Percentiles rank a stretch among this genome's conserved stretches.
phyloP scores from a whole-genome alignment of 352 stramenopile species.

The Phytopythium montanum region DNA sequence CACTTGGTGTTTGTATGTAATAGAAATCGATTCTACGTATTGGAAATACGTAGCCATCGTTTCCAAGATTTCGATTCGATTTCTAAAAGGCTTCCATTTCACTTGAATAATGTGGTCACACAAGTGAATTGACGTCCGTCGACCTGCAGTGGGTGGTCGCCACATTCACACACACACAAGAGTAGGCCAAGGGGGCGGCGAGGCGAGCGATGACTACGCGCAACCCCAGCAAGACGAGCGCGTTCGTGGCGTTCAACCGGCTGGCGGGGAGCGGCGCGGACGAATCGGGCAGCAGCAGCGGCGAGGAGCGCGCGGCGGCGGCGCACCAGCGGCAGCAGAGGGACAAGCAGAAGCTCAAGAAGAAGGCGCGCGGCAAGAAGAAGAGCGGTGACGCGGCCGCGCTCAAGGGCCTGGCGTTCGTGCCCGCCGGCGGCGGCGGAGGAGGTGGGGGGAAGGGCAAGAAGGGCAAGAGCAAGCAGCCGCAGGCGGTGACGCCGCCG shows the following conservation, averaged over 20 bases:
- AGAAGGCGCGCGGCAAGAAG: slow-evolving; percentile 75
- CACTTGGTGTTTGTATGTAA: too few species aligned
- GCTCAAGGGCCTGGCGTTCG: slow-evolving; percentile 73
- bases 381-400: slow-evolving; percentile 65
- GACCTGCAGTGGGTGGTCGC: background rate
- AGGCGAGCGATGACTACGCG: slow-evolving; percentile 25
- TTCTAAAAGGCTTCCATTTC: too few species aligned
- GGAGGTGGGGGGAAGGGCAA: too few species aligned
- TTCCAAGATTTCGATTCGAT: too few species aligned
- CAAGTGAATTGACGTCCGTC: too few species aligned
- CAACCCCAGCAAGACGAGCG: slow-evolving; percentile 48
- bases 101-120: too few species aligned
- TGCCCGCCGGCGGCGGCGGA: slow-evolving; percentile 33
- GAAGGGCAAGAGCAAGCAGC: slow-evolving; percentile 56
- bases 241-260: slow-evolving; percentile 65
- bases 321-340: slow-evolving; percentile 39
- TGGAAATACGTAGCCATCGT: too few species aligned
- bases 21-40: too few species aligned
- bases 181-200: background rate
- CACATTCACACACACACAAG: too few species aligned
- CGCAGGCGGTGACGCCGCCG: too few species aligned
- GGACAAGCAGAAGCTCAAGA: slow-evolving; percentile 66
- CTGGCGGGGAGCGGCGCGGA: slow-evolving; percentile 34
- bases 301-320: slow-evolving; percentile 40
- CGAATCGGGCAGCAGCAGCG: slow-evolving; percentile 47